These are phyloP conservation scores for Opeltia flavorubescens DNA, from an alignment of 495 filamentous ascomycete species.

Conservation along the genomic window DNA sequence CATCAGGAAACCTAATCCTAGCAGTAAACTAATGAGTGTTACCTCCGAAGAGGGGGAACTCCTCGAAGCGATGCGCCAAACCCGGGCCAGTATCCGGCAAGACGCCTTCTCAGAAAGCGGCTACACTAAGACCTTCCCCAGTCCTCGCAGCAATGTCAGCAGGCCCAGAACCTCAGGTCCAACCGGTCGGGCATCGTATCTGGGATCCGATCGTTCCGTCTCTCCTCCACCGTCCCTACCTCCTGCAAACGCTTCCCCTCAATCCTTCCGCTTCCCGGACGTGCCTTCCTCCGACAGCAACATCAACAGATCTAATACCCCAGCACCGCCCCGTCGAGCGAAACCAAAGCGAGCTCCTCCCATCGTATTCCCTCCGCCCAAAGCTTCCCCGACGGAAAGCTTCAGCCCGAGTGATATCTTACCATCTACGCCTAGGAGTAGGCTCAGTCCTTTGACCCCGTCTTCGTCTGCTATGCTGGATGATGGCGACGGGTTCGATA, in stretches of 20 bases:
- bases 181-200: constrained; percentile 9
- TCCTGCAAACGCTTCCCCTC: constrained; percentile 1
- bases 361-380: constrained; percentile 4
- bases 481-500: not conserved
- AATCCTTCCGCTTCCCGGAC: constrained; percentile 5
- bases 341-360: not conserved
- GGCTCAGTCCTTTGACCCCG: constrained; percentile 11
- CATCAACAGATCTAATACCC: not conserved
- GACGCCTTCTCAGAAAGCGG: constrained; percentile 46
- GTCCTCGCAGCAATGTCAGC: not conserved
- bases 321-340: not conserved
- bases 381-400: constrained; percentile 12
- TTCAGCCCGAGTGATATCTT: constrained; percentile 11
- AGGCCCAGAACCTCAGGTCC: constrained; percentile 15
- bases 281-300: not conserved
- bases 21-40: constrained; percentile 65
- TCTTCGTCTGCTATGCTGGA: constrained; percentile 1
- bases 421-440: constrained; percentile 13
- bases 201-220: constrained; percentile 5
- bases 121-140: constrained; percentile 12
- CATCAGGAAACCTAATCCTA: constrained; percentile 1
- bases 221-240: constrained; percentile 6
- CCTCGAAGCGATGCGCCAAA: constrained; percentile 64
- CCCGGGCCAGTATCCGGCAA: constrained; percentile 62
- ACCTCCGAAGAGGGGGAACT: constrained; percentile 76